Base-by-base conservation (phyloP, 2,329 filamentous ascomycete genomes). In the Fusarium nisikadoi region DNA sequence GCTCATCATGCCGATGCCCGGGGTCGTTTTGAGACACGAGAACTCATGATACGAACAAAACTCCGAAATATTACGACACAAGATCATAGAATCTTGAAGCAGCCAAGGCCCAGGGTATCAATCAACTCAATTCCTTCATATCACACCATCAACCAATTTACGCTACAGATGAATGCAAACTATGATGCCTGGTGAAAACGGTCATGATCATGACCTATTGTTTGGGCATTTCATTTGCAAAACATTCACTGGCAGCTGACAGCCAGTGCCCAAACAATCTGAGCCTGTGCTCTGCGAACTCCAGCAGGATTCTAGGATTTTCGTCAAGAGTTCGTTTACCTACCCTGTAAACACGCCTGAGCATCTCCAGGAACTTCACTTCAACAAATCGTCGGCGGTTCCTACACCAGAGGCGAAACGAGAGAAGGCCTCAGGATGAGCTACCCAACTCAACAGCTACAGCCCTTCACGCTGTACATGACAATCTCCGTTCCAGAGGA, bases 401-500 rank as follows among this genome's bases (percentile, higher is more conserved):
- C 46, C 25, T 45, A 39, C 11, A 12, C 27, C 13, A 16, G 19
- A 13, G 17, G 20, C 4, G 38, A 29, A 43, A 4, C 29, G n/a
- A 25, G 20, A 35, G n/a, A 16, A 19, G n/a, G 7, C 38, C n/a
- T 2, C 53, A 49, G n/a, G 11, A 74, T 77, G 67, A 71, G 70
- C 41, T 66, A 69, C n/a, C 59, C 67, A 9, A 62, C 62, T 8
- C 69, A 70, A 43, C 65, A 71, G 20, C 68, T 75, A 6, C 63
- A 75, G 49, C 75, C 75, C 14, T 65, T 65, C 16, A 77, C 71
- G 33, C 59, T 79, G 31, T 79, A 79, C 52, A 67, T 79, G 13
- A 77, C 73, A 10, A 70, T 79, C 20, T 67, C 76, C 9, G 55
- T 77, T 6, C 68, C 74, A 2, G 68, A 72, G n/a, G 52, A 56